Conservation (phyloP, 2,329 filamentous ascomycete genomes). For the Colletotrichum musae region DNA sequence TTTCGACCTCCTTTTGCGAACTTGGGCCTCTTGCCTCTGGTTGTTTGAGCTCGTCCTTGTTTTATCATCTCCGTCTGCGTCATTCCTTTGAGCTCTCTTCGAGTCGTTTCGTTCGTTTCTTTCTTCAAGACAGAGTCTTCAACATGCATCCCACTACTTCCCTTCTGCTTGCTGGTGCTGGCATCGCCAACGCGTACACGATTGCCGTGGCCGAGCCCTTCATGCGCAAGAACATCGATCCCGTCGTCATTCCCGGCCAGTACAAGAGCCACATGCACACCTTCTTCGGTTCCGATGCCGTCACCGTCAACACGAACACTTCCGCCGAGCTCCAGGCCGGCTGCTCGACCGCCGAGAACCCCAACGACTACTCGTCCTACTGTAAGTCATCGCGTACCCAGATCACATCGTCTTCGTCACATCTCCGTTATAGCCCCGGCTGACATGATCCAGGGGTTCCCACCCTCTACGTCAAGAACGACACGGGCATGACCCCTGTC, state of each 20-base stretch:
- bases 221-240: constrained; percentile 53
- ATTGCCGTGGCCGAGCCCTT: constrained; percentile 44
- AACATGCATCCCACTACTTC: constrained; percentile 26
- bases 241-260: constrained; percentile 49
- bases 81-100: not conserved
- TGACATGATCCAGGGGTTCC: constrained; percentile 50
- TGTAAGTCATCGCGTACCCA: constrained; percentile 45
- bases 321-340: constrained; percentile 54
- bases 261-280: constrained; percentile 53
- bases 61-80: not conserved
- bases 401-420: not conserved
- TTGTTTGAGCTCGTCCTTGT: not conserved
- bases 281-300: constrained; percentile 53
- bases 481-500: constrained; percentile 51
- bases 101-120: constrained; percentile 10
- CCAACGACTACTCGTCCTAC: constrained; percentile 62
- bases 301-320: constrained; percentile 49
- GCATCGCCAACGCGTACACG: constrained; percentile 45
- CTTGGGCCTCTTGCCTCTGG: not conserved
- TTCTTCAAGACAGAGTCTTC: not conserved
- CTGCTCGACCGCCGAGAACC: constrained; percentile 61
- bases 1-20: not conserved
- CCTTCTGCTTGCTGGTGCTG: constrained; percentile 36
- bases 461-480: constrained; percentile 54
- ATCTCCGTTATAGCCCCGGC: not conserved